A percentile compares a stretch with the other conserved stretches of the same genome.
Conservation (phyloP, 2,329 filamentous ascomycete species). For the Fusarium sp. region DNA sequence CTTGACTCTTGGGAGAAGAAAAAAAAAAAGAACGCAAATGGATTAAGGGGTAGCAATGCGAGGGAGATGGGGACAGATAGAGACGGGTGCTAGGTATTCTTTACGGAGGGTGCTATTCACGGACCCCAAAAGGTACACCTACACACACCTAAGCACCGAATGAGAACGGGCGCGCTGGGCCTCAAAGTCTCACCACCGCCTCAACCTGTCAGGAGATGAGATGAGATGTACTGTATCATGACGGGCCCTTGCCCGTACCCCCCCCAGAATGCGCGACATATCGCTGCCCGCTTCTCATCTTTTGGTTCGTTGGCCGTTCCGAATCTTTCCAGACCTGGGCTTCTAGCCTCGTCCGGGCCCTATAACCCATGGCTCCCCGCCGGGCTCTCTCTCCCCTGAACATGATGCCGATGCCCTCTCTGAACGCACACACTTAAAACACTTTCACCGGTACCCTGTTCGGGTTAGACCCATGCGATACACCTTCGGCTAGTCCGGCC, state of each 20-base stretch:
- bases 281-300: not conserved
- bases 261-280: conserved; percentile 16
- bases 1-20: not conserved
- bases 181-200: conserved; percentile 40
- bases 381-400: conserved; percentile 1
- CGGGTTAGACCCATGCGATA: conserved; percentile 32
- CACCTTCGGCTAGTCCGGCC: conserved; percentile 37
- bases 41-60: conserved; percentile 30
- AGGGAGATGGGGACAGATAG: not conserved
- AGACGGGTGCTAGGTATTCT: conserved; percentile 19
- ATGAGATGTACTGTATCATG: conserved; percentile 8
- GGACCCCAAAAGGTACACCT: not conserved
- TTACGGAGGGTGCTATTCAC: conserved; percentile 31
- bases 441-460: conserved; percentile 33
- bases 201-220: conserved; percentile 39
- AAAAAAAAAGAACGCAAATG: conserved; percentile 32
- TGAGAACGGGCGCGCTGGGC: conserved; percentile 25
- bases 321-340: conserved; percentile 26
- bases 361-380: conserved; percentile 25
- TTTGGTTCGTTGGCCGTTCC: conserved; percentile 23
- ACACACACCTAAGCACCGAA: conserved; percentile 1
- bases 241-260: conserved; percentile 11
- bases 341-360: conserved; percentile 14
- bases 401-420: conserved; percentile 5
- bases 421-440: conserved; percentile 18